Evolutionary conservation across 2,329 filamentous ascomycete species (phyloP), one percentile per base, ranked within the genome.

Genomic region (Akanthomyces dipterigenus): DNA sequence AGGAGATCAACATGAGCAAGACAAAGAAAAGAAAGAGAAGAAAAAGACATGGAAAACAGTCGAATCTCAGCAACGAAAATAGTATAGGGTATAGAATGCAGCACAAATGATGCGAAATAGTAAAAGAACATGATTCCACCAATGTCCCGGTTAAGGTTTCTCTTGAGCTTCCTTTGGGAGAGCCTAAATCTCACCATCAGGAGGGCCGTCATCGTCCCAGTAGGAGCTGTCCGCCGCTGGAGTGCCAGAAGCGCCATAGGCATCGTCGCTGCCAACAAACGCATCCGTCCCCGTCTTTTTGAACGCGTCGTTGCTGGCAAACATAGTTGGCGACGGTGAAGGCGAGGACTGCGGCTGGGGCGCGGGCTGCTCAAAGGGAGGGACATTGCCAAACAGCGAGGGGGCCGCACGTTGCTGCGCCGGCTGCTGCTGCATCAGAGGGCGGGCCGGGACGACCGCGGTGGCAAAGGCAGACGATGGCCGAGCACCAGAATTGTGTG

Each of bases 111-210:
- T 38, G 49, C 24, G 22, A 42, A 28, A 43, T 42, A 8, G 8
- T 20, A 26, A n/a, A 51, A 38, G 22, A 18, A 16, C 14, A 51
- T 34, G 18, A 7, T 4, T 20, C 18, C 14, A 14, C 16, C 48
- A 20, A 38, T 11, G 1, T 38, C 14, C 5, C 16, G 36, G 42
- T 5, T 22, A n/a, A n/a, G n/a, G n/a, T 45, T 31, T n/a, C 43
- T 5, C 2, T 55, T 3, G 36, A 14, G 31, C 4, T 7, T n/a
- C 18, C 28, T n/a, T 18, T 42, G 20, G 1, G 12, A 22, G 2
- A 43, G 26, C 12, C 55, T 68, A 78, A 60, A 73, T 70, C 65
- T 78, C 76, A 46, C 74, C 76, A 16, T 77, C 74, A 4, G 67
- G 65, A 2, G 11, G 2, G 22, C 69, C 67, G 43, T 65, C 64